These are phyloP conservation scores for Fusarium sp. DNA, from an alignment of 2,329 filamentous ascomycete genomes.

Conservation along the genomic window DNA sequence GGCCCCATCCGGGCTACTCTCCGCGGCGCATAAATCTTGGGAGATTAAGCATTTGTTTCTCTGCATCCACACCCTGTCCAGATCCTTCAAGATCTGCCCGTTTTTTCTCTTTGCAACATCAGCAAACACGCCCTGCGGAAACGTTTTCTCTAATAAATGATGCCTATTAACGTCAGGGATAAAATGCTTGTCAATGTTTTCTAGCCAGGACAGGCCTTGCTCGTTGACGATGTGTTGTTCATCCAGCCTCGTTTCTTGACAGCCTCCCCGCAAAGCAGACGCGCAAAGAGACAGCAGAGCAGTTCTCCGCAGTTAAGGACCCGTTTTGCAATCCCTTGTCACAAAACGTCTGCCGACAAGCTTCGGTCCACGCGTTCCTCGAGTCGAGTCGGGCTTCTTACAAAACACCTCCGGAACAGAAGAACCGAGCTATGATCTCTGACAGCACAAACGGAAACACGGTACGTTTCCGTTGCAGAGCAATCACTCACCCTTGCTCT, in stretches of 20 bases:
- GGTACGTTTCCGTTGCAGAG: constrained; percentile 10
- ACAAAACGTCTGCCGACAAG: constrained; percentile 1
- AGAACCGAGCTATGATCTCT: constrained; percentile 4
- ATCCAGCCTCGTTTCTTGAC: constrained; percentile 29
- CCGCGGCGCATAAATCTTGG: constrained; percentile 48
- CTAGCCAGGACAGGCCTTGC: constrained; percentile 26
- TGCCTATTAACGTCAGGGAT: constrained; percentile 20
- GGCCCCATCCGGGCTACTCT: constrained; percentile 38
- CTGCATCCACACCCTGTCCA: constrained; percentile 10
- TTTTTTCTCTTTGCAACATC: neutral
- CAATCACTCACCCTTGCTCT: constrained; percentile 1
- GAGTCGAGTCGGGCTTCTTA: constrained; percentile 14
- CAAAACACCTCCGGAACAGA: constrained; percentile 18
- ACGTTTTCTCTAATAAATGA: constrained; percentile 19
- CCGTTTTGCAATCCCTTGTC: constrained; percentile 12
- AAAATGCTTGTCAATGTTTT: constrained; percentile 27
- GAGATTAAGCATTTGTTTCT: constrained; percentile 45
- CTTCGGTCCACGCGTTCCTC: constrained; percentile 12
- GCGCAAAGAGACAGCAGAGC: constrained; percentile 8
- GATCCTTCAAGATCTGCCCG: constrained; percentile 28
- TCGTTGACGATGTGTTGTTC: constrained; percentile 37
- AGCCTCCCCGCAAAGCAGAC: constrained; percentile 14
- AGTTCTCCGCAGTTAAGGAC: constrained; percentile 5
- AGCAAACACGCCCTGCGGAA: constrained; percentile 4
- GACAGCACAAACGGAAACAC: neutral